Conservation (phyloP, 768 basidiomycete species). For the Xanthoconium purpureum region DNA sequence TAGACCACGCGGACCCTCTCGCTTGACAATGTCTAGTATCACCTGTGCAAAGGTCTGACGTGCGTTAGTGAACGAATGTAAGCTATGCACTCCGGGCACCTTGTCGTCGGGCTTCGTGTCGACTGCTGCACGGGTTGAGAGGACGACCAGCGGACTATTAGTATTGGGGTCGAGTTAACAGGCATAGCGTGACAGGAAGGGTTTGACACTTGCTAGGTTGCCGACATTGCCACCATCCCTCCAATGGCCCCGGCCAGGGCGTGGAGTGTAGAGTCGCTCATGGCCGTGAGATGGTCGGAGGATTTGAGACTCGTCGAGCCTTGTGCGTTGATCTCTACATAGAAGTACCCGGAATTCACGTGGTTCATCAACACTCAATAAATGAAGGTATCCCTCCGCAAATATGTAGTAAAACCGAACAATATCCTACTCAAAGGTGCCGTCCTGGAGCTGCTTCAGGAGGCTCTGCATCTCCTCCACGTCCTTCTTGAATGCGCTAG, state of each 20-base stretch:
- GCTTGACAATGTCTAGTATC: conserved; percentile 70
- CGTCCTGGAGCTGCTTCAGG: conserved; percentile 45
- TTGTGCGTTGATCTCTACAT: background rate
- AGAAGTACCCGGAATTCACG: background rate
- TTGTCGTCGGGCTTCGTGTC: conserved; percentile 77
- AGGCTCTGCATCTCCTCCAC: conserved; percentile 67
- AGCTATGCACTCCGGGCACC: conserved; percentile 37
- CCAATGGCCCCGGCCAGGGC: conserved; percentile 86
- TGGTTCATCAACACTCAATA: background rate
- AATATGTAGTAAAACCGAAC: background rate
- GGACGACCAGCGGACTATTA: conserved; percentile 80
- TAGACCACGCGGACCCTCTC: conserved; percentile 80
- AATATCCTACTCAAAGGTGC: conserved; percentile 15
- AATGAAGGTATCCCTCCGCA: background rate
- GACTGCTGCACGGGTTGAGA: conserved; percentile 92
- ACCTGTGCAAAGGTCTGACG: conserved; percentile 62
- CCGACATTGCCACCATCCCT: conserved; percentile 89
- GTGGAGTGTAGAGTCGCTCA: conserved; percentile 83
- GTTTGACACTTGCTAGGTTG: conserved; percentile 63
- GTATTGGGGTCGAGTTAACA: conserved; percentile 30
- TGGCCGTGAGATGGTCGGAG: conserved; percentile 19
- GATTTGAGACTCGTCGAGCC: background rate
- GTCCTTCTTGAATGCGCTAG: conserved; percentile 65
- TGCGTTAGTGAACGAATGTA: background rate
- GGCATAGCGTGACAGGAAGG: background rate